Evolutionary conservation across 1,284 basidiomycete genomes (phyloP), one percentile per base, ranked within the genome.

Genomic region (Puccinia polysora): DNA sequence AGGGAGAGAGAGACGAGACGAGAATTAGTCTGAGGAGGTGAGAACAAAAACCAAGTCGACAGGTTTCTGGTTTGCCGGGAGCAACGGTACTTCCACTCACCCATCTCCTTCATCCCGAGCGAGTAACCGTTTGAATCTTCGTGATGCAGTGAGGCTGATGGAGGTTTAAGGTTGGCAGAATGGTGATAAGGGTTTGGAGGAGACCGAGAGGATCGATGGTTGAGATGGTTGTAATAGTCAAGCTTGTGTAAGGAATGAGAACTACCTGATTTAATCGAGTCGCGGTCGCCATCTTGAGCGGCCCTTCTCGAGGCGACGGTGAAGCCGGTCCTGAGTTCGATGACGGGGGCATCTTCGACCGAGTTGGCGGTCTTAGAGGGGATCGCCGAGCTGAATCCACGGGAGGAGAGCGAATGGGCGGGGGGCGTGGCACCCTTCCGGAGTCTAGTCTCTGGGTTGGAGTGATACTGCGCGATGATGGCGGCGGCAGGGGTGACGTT

Each of bases 241-340:
- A 70, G 49, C 34, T 70, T 70, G n/a, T 70, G 55, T 59, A 70
- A 47, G 25, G 56, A 60, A 50, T 70, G 68, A 43, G 55, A 59
- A 15, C 38, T 47, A 20, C 56, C 68, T 10, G 68, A 70, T 53
- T 62, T 70, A 36, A 70, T 18, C 10, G 68, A 70, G 23, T 70
- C 68, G 3, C 47, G 47, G 30, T 70, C 68, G 25, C 58, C 58
- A 62, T 60, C 58, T 18, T 49, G 56, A 38, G 58, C 68, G 14
- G 58, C 68, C 20, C 65, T 36, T 25, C 65, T 43, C 18, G 53
- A 58, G 15, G 56, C 68, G 36, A 45, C 47, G 28, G 28, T 70
- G 47, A 70, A 62, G 2, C 68, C 58, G 12, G 68, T 28, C 7
- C 47, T 30, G 25, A 70, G 49, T 59, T 70, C 55, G 28, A 70